Evolutionary conservation across 768 basidiomycete species (phyloP).

Genomic region (Coprinopsis marcescibilis): DNA sequence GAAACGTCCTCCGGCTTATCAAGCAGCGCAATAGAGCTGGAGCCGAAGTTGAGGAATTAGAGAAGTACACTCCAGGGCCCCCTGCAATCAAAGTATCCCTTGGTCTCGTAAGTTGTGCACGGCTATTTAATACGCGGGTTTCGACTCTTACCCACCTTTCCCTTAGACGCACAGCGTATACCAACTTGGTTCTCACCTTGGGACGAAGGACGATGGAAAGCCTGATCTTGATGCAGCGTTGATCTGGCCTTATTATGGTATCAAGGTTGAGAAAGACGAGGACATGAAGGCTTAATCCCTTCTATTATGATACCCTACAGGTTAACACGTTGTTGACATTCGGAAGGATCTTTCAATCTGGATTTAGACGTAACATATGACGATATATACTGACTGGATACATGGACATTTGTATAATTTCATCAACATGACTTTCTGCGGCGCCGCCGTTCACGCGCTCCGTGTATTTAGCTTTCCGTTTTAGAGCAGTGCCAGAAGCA

Average conservation of each 20-base stretch:
- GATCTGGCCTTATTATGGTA: constrained; percentile 44
- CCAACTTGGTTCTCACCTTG: constrained; percentile 40
- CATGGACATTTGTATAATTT: too few species aligned
- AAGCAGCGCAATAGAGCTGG: constrained; percentile 11
- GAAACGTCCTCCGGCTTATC: constrained; percentile 48
- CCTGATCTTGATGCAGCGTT: constrained; percentile 42
- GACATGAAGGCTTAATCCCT: constrained; percentile 20
- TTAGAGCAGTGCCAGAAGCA: background rate
- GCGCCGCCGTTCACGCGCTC: too few species aligned
- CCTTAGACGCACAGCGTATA: constrained; percentile 36
- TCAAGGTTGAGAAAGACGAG: constrained; percentile 30
- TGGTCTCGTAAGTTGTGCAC: constrained; percentile 47
- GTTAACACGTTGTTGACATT: too few species aligned
- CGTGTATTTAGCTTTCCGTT: too few species aligned
- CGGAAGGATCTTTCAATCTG: too few species aligned
- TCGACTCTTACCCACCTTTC: background rate
- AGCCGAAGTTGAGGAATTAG: constrained; percentile 25
- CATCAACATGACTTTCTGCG: too few species aligned
- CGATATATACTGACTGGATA: background rate
- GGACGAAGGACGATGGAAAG: constrained; percentile 35
- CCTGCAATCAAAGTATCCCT: constrained; percentile 61
- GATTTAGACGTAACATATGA: too few species aligned
- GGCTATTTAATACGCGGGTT: too few species aligned
- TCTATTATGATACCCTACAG: too few species aligned
- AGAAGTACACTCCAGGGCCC: constrained; percentile 37